Percentiles rank a stretch among this genome's conserved stretches.
Evolutionary conservation across 306 rosid species (phyloP).

Genomic region (Lathyrus oleraceus): DNA sequence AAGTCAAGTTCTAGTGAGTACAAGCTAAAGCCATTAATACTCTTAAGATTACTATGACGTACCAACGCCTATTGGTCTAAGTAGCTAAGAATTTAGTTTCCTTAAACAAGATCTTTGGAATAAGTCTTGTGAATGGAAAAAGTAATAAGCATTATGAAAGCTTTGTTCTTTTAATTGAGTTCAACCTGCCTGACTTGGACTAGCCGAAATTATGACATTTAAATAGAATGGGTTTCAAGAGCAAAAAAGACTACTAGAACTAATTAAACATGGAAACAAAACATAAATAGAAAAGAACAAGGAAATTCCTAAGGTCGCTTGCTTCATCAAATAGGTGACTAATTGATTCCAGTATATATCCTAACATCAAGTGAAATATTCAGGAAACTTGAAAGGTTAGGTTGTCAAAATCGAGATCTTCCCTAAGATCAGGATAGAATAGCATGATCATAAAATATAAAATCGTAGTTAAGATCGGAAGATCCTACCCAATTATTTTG

Average conservation of each 20-base stretch:
- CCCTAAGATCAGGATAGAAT: too few relatives aligned
- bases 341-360: constrained; percentile 2
- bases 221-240: background rate
- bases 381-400: background rate
- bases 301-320: constrained; percentile 3
- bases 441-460: too few relatives aligned
- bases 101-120: background rate
- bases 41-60: background rate
- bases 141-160: background rate
- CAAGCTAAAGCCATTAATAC: constrained; percentile 14
- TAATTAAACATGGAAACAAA: background rate
- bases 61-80: background rate
- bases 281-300: background rate
- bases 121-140: background rate
- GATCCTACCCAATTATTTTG: too few relatives aligned
- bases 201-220: background rate
- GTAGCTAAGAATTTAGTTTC: background rate
- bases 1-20: constrained; percentile 1
- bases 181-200: background rate
- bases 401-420: too few relatives aligned
- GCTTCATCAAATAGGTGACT: constrained; percentile 1
- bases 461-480: too few relatives aligned
- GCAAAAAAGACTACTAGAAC: background rate
- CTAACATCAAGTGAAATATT: background rate
- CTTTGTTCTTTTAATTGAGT: background rate